These are phyloP conservation scores for Neurospora sp. DNA, from an alignment of 2,329 filamentous ascomycete genomes.

Conservation along the genomic window DNA sequence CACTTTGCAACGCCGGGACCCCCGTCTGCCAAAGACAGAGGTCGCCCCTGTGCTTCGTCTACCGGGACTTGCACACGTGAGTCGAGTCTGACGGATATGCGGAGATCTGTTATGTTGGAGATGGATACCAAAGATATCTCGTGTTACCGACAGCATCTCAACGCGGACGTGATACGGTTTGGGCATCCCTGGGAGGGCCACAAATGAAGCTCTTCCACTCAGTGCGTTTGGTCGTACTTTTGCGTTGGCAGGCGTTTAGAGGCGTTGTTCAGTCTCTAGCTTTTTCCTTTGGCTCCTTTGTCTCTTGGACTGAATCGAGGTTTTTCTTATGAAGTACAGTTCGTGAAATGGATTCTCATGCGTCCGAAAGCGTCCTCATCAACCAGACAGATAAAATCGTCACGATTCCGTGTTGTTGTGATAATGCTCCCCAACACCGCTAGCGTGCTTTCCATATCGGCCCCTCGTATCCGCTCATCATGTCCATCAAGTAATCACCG, in stretches of 20 bases:
- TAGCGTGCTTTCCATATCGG: not conserved
- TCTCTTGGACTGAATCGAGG: not conserved
- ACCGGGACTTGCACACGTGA: not conserved
- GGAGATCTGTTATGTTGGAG: not conserved
- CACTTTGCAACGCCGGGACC: constrained; percentile 80
- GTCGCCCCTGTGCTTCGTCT: not conserved
- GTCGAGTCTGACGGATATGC: not conserved
- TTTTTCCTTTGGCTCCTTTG: not conserved
- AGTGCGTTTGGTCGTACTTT: not conserved
- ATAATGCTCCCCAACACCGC: not conserved
- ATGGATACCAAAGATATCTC: not conserved
- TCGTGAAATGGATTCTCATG: not conserved
- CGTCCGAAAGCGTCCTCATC: not conserved
- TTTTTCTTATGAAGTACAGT: not conserved
- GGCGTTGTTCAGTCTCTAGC: not conserved
- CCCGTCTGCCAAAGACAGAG: constrained; percentile 47
- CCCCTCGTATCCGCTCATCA: not conserved
- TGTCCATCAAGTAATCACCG: not conserved
- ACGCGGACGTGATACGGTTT: not conserved
- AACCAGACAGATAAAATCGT: not conserved
- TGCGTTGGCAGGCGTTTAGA: not conserved
- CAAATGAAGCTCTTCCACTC: not conserved
- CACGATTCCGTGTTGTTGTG: not conserved
- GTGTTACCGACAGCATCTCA: not conserved
- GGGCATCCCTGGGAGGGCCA: not conserved